These are phyloP conservation scores for Bretziella fagacearum DNA, from an alignment of 2,329 filamentous ascomycete species.

Conservation along the genomic window DNA sequence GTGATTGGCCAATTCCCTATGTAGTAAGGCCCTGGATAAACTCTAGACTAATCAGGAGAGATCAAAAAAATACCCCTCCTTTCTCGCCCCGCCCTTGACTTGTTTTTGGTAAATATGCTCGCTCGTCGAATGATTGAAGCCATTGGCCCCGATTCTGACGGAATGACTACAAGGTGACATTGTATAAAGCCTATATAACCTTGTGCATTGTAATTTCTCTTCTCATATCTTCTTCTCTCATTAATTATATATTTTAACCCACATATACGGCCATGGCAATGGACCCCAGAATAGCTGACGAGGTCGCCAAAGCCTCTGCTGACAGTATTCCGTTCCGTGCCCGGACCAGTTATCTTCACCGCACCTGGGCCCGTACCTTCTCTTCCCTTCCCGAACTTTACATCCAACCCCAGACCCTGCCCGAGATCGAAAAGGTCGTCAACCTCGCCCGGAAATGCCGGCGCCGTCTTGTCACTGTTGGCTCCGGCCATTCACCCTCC, in stretches of 20 bases:
- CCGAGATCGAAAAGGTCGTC: slow-evolving; percentile 70
- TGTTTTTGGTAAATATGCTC: too few relatives aligned
- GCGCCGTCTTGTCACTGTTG: slow-evolving; percentile 68
- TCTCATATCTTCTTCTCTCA: neutral
- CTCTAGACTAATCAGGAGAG: neutral
- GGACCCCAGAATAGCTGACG: slow-evolving; percentile 8
- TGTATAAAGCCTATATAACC: neutral
- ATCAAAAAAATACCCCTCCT: neutral
- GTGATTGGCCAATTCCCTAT: too few relatives aligned
- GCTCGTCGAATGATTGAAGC: too few relatives aligned
- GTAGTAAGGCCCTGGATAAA: neutral
- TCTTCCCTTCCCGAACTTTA: slow-evolving; percentile 80
- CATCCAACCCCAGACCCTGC: slow-evolving; percentile 62
- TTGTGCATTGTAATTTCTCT: neutral
- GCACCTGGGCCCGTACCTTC: slow-evolving; percentile 91
- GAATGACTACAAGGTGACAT: neutral
- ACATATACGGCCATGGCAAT: neutral
- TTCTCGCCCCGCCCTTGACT: neutral
- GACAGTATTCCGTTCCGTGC: slow-evolving; percentile 55
- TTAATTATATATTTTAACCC: neutral
- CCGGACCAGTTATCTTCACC: slow-evolving; percentile 54
- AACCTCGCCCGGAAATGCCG: slow-evolving; percentile 65
- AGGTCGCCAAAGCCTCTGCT: slow-evolving; percentile 13
- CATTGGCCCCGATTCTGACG: neutral
- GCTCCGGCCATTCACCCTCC: slow-evolving; percentile 81